These are phyloP conservation scores for Bryum argenteum DNA, from an alignment of 225 moss, liverwort and hornwort species.

Conservation along the genomic window DNA sequence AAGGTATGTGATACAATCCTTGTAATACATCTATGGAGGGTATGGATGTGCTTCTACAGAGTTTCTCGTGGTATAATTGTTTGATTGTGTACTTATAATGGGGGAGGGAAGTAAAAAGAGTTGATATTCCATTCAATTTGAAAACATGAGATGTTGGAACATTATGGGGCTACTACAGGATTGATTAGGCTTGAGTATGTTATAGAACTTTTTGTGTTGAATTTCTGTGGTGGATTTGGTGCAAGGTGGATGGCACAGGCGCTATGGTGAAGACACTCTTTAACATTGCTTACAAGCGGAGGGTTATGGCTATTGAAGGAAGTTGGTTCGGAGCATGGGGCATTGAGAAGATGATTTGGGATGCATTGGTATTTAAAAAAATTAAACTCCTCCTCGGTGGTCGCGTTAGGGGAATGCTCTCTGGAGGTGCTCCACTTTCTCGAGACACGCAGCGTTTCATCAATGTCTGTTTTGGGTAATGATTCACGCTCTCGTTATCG, in stretches of 20 bases:
- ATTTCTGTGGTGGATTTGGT: slow-evolving; percentile 18
- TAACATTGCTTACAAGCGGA: slow-evolving; percentile 74
- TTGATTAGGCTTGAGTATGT: background rate
- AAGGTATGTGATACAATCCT: slow-evolving; percentile 40
- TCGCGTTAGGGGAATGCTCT: slow-evolving; percentile 80
- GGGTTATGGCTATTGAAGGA: slow-evolving; percentile 84
- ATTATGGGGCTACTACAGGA: background rate
- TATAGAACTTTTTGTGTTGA: slow-evolving; percentile 8
- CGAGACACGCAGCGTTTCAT: slow-evolving; percentile 94
- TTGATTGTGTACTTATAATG: background rate
- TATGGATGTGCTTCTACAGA: background rate
- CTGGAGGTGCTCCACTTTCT: slow-evolving; percentile 93
- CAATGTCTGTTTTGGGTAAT: slow-evolving; percentile 90
- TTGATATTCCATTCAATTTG: background rate
- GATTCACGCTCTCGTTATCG: background rate
- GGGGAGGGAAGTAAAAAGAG: background rate
- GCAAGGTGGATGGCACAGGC: slow-evolving; percentile 69
- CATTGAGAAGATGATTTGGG: slow-evolving; percentile 70
- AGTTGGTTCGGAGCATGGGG: slow-evolving; percentile 90
- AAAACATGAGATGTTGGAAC: slow-evolving; percentile 1
- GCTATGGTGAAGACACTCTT: slow-evolving; percentile 68
- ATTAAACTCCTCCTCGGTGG: slow-evolving; percentile 80
- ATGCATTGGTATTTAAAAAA: slow-evolving; percentile 79
- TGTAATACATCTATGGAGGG: background rate
- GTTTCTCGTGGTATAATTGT: background rate